Evolutionary conservation across 495 filamentous ascomycete species (phyloP), one percentile per base, ranked within the genome.

Genomic region (Amorphotheca resinae): DNA sequence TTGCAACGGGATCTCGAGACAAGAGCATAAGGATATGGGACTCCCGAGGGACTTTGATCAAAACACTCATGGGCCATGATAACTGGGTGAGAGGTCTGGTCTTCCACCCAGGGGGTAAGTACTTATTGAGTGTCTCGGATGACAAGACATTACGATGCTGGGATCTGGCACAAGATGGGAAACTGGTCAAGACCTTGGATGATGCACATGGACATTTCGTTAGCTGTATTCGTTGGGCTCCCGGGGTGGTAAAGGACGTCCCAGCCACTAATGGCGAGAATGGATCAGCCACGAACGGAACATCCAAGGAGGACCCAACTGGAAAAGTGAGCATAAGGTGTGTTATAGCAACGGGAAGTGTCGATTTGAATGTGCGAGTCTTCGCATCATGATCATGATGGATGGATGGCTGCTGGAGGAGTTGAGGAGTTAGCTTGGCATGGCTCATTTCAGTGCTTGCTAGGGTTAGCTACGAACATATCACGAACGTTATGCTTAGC

Each of bases 71-170:
- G 1, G 91, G 91, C 2, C 91, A 98, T 54, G 91, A 98, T 59
- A 98, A 95, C 57, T 98, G 91, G 91, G 81, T 98, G 1, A 76
- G 87, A 8, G 82, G 69, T 1, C 55, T 96, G 9, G 77, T 86
- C 14, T 98, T 93, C 59, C 91, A 98, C 51, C 91, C 91, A 0
- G 87, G 86, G 2, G 91, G 91, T 0, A 94, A 93, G 60, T 98
- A 91, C 50, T 70, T 98, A 1, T 62, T 98, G 14, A 85, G 79
- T 23, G 83, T 81, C 3, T 67, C 80, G 18, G 91, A 98, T 53
- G 91, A 98, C 59, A 93, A 93, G 61, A 88, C 86, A 9, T 65
- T 98, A 25, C 69, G 89, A 33, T 95, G 89, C 65, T 98, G 91
- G 91, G 91, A 98, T 64, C 66, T 98, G 7, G 70, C 72, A 11